Base-by-base conservation (phyloP, 2,329 filamentous ascomycete species). In the Helotiales sp. region DNA sequence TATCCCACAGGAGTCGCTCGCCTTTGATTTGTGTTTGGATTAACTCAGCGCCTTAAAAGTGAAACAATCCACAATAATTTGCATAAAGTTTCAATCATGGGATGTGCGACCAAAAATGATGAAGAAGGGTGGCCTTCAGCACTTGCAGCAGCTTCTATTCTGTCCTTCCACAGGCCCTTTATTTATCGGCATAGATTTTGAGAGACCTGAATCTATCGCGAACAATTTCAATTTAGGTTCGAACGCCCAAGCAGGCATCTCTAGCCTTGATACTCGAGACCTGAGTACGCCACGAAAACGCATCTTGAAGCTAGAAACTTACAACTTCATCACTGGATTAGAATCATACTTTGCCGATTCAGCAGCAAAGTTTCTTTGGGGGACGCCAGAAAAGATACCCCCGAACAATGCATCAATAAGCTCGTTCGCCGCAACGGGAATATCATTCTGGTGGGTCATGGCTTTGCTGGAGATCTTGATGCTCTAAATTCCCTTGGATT, bases 281-380 rank as follows among this genome's bases (percentile, higher is more conserved):
- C 15, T 54, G 5, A 30, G 2, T 22, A 17, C 31, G 49, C 52
- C 22, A 5, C 17, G 29, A 12, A 19, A 9, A 52, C 22, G 7
- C n/a, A 17, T 5, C 22, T 47, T 36, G 19, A 52, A 17, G 24
- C 29, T 53, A 44, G 2, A 22, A 46, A 55, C 42, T 19, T 55
- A 55, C n/a, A 55, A 49, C 44, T 55, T 49, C 22, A 8, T 49
- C 2, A 55, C 42, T 19, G n/a, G 52, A 49, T 55, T 44, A 40
- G 31, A 49, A 38, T 40, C n/a, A 22, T 55, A 55, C 15, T 49
- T 7, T 25, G 22, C 44, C 1, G 52, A 49, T 40, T 49, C 52
- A 49, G 44, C 52, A 9, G 29, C 40, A 15, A 55, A 49, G 31
- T 49, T 55, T 38, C 52, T 55, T 19, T 55, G 19, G 22, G 52